A percentile compares a stretch with the other conserved stretches of the same genome.
phyloP scores from a whole-genome alignment of 2,329 filamentous ascomycete genomes.

The Claviceps pazoutovae region DNA sequence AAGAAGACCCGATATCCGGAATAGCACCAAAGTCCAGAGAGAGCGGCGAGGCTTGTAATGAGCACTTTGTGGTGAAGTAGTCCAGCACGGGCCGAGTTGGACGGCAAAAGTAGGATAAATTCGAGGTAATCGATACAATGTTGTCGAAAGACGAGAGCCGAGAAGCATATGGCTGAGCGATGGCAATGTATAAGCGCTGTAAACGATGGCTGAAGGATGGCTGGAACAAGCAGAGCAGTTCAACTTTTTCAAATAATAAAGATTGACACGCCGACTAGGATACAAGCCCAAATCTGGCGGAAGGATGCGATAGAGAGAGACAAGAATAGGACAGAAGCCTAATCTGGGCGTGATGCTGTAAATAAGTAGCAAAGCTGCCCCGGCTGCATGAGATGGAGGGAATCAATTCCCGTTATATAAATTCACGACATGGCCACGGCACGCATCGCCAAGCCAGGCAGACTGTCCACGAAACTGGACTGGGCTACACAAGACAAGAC shows the following conservation, averaged over 20 bases:
- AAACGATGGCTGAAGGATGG: neutral
- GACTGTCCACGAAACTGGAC: neutral
- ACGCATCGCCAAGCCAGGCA: neutral
- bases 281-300: neutral
- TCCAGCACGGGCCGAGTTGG: too few relatives aligned
- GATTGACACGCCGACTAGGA: constrained; percentile 4
- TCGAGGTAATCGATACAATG: neutral
- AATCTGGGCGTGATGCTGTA: neutral
- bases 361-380: neutral
- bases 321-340: neutral
- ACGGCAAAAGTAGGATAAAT: neutral
- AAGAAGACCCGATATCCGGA: too few relatives aligned
- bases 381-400: neutral
- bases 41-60: neutral
- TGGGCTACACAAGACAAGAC: too few relatives aligned
- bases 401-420: constrained; percentile 1
- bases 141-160: neutral
- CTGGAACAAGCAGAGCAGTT: neutral
- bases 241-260: neutral
- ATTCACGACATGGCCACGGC: neutral
- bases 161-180: neutral
- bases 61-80: neutral
- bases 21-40: neutral
- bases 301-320: neutral
- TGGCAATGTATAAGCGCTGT: too few relatives aligned